These are phyloP conservation scores for Suillus tomentosus DNA, from an alignment of 768 basidiomycete species.

Conservation along the genomic window DNA sequence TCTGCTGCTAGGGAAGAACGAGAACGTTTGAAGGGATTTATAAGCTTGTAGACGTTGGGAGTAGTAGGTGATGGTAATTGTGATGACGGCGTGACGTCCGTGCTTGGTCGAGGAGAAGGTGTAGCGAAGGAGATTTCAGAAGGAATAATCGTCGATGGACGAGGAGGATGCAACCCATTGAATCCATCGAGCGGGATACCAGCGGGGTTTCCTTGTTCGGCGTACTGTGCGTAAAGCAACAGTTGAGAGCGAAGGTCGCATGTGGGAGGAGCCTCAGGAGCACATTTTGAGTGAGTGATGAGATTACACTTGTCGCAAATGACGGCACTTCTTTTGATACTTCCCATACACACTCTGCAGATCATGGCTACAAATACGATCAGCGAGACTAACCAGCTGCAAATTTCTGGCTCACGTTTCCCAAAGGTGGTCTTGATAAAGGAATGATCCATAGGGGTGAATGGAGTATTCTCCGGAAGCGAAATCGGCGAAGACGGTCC, in stretches of 20 bases:
- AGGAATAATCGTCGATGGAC: slow-evolving; percentile 42
- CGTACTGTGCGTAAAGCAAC: slow-evolving; percentile 76
- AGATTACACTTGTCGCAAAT: slow-evolving; percentile 89
- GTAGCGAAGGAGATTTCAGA: slow-evolving; percentile 60
- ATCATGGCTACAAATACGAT: slow-evolving; percentile 61
- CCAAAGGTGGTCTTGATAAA: slow-evolving; percentile 93
- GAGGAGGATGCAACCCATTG: slow-evolving; percentile 11
- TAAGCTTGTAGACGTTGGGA: slow-evolving; percentile 65
- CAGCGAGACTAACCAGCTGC: slow-evolving; percentile 9
- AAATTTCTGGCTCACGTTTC: slow-evolving; percentile 58
- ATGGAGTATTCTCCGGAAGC: slow-evolving; percentile 35
- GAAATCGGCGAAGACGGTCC: slow-evolving; percentile 30
- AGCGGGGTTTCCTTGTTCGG: slow-evolving; percentile 62
- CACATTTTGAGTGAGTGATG: slow-evolving; percentile 82
- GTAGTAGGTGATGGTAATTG: slow-evolving; percentile 38
- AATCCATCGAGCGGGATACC: slow-evolving; percentile 57
- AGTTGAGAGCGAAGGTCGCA: slow-evolving; percentile 84
- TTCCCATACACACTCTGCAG: slow-evolving; percentile 80
- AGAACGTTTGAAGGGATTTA: slow-evolving; percentile 65
- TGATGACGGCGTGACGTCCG: slow-evolving; percentile 42
- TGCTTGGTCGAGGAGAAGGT: slow-evolving; percentile 48
- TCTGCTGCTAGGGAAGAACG: slow-evolving; percentile 57
- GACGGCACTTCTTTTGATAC: slow-evolving; percentile 84
- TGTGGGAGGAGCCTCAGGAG: slow-evolving; percentile 69
- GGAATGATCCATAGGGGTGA: slow-evolving; percentile 70